phyloP scores from a whole-genome alignment of 1,139 yeast species.

The Scheffersomyces quercinus region DNA sequence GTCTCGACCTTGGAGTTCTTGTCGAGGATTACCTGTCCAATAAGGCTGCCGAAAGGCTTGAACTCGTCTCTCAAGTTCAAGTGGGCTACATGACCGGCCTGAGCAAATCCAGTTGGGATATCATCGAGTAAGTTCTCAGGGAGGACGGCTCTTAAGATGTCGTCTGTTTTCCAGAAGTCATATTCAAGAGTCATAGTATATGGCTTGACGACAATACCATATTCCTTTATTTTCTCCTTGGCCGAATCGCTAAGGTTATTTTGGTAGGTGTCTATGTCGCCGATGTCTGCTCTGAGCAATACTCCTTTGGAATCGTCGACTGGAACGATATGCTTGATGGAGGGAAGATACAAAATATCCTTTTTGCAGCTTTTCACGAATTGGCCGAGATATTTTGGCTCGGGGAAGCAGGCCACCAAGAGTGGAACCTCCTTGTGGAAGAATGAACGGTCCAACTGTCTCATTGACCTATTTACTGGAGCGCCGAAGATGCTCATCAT shows the following conservation, averaged over 20 bases:
- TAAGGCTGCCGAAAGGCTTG: conserved; percentile 75
- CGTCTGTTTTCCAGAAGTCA: conserved; percentile 86
- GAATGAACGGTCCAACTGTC: conserved; percentile 59
- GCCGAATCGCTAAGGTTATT: conserved; percentile 44
- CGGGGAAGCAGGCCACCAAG: conserved; percentile 67
- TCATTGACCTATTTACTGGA: conserved; percentile 70
- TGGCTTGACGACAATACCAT: conserved; percentile 48
- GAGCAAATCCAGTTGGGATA: conserved; percentile 87
- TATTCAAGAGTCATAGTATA: conserved; percentile 65
- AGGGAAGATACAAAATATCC: conserved; percentile 63
- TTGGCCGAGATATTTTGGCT: conserved; percentile 59
- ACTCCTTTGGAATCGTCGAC: conserved; percentile 59
- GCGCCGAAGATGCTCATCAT: conserved; percentile 42
- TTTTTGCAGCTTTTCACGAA: conserved; percentile 54
- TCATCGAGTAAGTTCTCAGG: conserved; percentile 74
- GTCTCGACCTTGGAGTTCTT: conserved; percentile 79
- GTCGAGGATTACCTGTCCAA: conserved; percentile 89
- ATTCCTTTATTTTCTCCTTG: conserved; percentile 44
- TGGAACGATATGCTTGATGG: conserved; percentile 64
- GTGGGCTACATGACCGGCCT: conserved; percentile 96
- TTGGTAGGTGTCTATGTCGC: conserved; percentile 36
- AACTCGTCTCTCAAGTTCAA: conserved; percentile 82
- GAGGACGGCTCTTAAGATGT: conserved; percentile 70
- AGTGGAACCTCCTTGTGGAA: conserved; percentile 59
- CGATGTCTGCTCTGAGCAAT: conserved; percentile 56